A percentile compares a stretch with the other conserved stretches of the same genome.
Conservation (phyloP, 164 flowering plant species). For the Umbilicus rupestris region DNA sequence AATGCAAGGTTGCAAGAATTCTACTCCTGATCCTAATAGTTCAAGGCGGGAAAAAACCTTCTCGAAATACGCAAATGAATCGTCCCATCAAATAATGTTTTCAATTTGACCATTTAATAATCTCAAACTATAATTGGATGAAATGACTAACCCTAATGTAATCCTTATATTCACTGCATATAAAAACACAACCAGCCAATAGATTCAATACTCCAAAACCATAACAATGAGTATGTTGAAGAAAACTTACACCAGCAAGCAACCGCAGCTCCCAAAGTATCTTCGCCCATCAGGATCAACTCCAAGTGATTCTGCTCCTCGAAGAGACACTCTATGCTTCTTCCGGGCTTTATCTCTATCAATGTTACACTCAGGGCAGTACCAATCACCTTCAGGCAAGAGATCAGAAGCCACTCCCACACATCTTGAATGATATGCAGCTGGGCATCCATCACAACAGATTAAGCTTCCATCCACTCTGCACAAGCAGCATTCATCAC, state of each 20-base stretch:
- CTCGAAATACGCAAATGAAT: too few species aligned
- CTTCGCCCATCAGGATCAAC: conserved; percentile 62
- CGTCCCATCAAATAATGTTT: neutral
- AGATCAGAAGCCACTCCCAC: conserved; percentile 62
- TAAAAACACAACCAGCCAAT: neutral
- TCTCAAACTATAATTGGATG: neutral
- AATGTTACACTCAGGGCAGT: conserved; percentile 77
- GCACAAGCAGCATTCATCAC: conserved; percentile 95
- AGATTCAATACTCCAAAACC: neutral
- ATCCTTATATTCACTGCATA: neutral
- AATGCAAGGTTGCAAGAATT: too few species aligned
- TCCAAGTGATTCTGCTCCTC: conserved; percentile 82
- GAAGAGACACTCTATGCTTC: conserved; percentile 39
- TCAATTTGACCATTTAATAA: neutral
- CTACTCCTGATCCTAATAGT: too few species aligned
- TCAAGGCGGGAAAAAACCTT: too few species aligned
- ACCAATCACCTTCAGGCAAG: conserved; percentile 97
- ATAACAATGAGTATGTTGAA: neutral
- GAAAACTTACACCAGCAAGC: conserved; percentile 82
- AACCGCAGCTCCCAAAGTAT: conserved; percentile 61
- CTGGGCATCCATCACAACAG: conserved; percentile 99
- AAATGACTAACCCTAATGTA: neutral
- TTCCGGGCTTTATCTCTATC: conserved; percentile 36
- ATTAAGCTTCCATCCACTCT: conserved; percentile 93
- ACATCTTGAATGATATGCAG: conserved; percentile 89